Evolutionary conservation across 371 early-diverging fungal species (phyloP).

Genomic region (Zopfochytrium polystomum): DNA sequence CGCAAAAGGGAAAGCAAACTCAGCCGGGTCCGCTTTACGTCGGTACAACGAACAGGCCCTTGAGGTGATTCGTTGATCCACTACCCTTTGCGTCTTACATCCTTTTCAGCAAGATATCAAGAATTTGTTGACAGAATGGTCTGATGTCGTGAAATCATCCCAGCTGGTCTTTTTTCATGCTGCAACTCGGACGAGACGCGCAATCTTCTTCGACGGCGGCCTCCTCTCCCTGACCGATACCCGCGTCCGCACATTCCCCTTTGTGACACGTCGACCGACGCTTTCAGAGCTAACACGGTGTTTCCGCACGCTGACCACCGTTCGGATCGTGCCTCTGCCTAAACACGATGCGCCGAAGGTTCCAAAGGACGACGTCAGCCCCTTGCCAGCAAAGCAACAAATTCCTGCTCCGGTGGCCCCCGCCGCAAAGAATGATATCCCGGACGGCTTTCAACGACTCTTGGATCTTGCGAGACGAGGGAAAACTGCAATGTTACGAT

Average conservation of each 20-base stretch:
- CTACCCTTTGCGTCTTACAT: slow-evolving; percentile 1
- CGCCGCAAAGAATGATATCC: no score
- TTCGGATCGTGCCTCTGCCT: no score
- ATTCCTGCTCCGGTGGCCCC: no score
- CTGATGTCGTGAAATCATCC: slow-evolving; percentile 41
- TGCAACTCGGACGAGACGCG: slow-evolving; percentile 62
- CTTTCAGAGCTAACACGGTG: slow-evolving; percentile 59
- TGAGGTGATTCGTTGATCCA: slow-evolving; percentile 24
- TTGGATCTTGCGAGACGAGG: slow-evolving; percentile 35
- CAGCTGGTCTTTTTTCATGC: slow-evolving; percentile 61
- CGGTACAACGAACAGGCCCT: slow-evolving; percentile 83
- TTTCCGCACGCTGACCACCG: slow-evolving; percentile 48
- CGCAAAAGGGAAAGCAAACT: slow-evolving; percentile 79
- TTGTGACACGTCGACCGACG: slow-evolving; percentile 73
- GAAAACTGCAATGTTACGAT: slow-evolving; percentile 29
- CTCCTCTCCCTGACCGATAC: slow-evolving; percentile 51
- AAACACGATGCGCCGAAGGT: no score
- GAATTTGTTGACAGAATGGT: slow-evolving; percentile 68
- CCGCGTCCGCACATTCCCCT: slow-evolving; percentile 67
- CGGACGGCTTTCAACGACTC: slow-evolving; percentile 15
- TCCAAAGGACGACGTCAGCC: no score
- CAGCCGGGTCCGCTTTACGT: slow-evolving; percentile 87
- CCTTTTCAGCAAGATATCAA: slow-evolving; percentile 65
- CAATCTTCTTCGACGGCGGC: slow-evolving; percentile 62
- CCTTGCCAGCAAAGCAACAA: no score